A percentile compares a stretch with the other conserved stretches of the same genome.
Evolutionary conservation across 2,329 filamentous ascomycete species (phyloP).

Genomic region (Claviceps spartinae): DNA sequence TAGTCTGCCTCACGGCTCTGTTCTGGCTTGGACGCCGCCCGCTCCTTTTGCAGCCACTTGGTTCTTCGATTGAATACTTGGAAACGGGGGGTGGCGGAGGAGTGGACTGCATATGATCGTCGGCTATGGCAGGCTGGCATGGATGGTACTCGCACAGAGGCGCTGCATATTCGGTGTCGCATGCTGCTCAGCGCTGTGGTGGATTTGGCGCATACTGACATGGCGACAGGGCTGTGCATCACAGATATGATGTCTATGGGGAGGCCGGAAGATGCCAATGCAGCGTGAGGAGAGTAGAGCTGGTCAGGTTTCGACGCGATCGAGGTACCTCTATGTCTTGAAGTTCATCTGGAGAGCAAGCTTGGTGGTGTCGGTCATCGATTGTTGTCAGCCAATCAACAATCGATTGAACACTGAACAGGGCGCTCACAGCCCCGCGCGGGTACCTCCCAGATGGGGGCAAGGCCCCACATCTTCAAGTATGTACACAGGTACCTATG

Average conservation of each 20-base stretch:
- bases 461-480: not conserved
- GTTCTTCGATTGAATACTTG: slow-evolving; percentile 82
- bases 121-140: slow-evolving; percentile 10
- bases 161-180: slow-evolving; percentile 11
- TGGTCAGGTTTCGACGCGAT: not conserved
- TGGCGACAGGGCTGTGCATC: slow-evolving; percentile 10
- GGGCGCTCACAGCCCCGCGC: not conserved
- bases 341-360: not conserved
- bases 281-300: not conserved
- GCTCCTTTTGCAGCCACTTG: slow-evolving; percentile 87
- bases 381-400: not conserved
- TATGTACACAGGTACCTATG: not conserved
- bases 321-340: not conserved
- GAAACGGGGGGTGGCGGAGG: slow-evolving; percentile 61
- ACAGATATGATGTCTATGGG: not conserved
- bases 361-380: not conserved
- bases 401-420: not conserved
- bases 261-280: not conserved
- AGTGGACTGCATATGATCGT: slow-evolving; percentile 63
- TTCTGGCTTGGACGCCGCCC: slow-evolving; percentile 58
- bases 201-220: slow-evolving; percentile 17
- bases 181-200: slow-evolving; percentile 14
- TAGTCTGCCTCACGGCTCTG: slow-evolving; percentile 76
- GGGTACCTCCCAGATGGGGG: not conserved
- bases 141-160: slow-evolving; percentile 6